A percentile compares a stretch with the other conserved stretches of the same genome.
These are phyloP conservation scores for Silene conica DNA, from an alignment of 148 eudicot species.

Conservation along the genomic window DNA sequence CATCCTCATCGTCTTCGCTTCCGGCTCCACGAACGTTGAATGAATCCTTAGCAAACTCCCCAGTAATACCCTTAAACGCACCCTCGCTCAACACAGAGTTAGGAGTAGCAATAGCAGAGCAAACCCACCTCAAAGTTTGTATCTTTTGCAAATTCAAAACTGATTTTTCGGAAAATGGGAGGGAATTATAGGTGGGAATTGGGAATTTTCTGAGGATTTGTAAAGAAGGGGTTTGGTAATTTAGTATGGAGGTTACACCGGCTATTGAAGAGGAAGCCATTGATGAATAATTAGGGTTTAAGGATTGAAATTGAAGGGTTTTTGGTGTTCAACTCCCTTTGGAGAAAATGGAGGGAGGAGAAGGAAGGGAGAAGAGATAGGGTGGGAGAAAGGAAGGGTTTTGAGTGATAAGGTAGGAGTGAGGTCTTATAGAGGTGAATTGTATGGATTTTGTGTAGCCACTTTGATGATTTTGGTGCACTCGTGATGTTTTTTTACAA, in stretches of 20 bases:
- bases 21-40: constrained; percentile 23
- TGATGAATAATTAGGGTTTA: neutral
- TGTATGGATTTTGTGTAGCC: constrained; percentile 15
- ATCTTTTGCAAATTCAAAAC: constrained; percentile 28
- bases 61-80: constrained; percentile 62
- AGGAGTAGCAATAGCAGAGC: constrained; percentile 61
- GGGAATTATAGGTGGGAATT: constrained; percentile 25
- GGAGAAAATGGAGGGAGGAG: constrained; percentile 20
- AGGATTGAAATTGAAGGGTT: neutral
- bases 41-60: constrained; percentile 38
- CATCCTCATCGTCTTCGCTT: constrained; percentile 24
- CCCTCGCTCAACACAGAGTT: constrained; percentile 80
- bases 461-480: constrained; percentile 21
- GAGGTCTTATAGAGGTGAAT: constrained; percentile 22
- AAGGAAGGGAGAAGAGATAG: constrained; percentile 16
- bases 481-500: neutral
- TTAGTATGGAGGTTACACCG: constrained; percentile 48
- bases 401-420: constrained; percentile 24
- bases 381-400: constrained; percentile 9
- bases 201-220: constrained; percentile 34
- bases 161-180: constrained; percentile 35
- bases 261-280: constrained; percentile 72
- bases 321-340: neutral
- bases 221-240: constrained; percentile 42
- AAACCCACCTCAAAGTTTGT: constrained; percentile 33